Evolutionary conservation across 2,329 filamentous ascomycete species (phyloP), one percentile per base, ranked within the genome.

Genomic region (Neobulgaria alba): DNA sequence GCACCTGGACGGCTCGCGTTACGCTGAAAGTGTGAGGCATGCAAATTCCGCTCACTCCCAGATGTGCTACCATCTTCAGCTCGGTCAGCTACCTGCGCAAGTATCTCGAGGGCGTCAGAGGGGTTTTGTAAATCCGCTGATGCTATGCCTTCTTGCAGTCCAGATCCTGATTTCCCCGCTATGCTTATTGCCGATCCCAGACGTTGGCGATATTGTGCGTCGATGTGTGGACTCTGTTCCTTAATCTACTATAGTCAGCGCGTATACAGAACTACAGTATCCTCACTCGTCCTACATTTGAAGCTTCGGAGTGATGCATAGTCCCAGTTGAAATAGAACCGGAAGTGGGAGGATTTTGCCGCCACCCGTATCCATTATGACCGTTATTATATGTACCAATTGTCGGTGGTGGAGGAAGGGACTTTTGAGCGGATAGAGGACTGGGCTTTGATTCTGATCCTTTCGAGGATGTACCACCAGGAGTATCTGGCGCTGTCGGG

Each of bases 121-220:
- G 57, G 57, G 38, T 59, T 58, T 38, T 59, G 56, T 5, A 59
- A 38, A 33, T 57, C 52, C 26, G 48, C 54, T 5, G 57, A 55
- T 33, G 55, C 53, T 18, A 59, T 58, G 10, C 48, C 51, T 32
- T 57, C 57, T 31, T 54, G 49, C 47, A 26, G 29, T 16, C 21
- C 53, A 52, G 14, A 21, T n/a, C n/a, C n/a, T n/a, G n/a, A n/a
- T n/a, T n/a, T n/a, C 39, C 19, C 43, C 17, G 16, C 7, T 29
- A 49, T 14, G 21, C 47, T 53, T 17, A 43, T 39, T 3, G 41
- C 52, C 1, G 49, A 52, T 37, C 50, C 46, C 8, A 37, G 32
- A 17, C 50, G 42, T 5, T 36, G 21, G 1, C 41, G 51, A 45
- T 47, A 52, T 23, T 40, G 19, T 5, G 46, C 41, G 16, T 26